Evolutionary conservation across 1,139 yeast genomes (phyloP).

Genomic region (Yamadazyma aaseri): DNA sequence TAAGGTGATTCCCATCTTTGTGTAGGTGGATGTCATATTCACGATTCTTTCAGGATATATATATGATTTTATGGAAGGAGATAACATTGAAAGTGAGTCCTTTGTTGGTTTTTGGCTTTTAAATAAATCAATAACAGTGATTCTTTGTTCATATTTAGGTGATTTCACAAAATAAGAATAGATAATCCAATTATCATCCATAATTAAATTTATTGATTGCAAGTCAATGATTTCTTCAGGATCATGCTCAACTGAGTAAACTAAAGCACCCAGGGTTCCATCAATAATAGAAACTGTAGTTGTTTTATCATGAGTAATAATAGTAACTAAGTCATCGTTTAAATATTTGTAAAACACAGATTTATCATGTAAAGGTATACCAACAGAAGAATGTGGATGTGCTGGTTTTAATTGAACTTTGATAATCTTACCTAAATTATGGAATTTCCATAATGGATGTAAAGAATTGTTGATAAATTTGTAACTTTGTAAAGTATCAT

Average conservation of each 20-base stretch:
- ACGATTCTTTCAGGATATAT: conserved; percentile 57
- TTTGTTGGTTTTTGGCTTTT: conserved; percentile 47
- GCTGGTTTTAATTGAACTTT: conserved; percentile 29
- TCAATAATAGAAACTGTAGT: conserved; percentile 60
- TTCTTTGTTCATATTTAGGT: conserved; percentile 55
- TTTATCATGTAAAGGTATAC: conserved; percentile 67
- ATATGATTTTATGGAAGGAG: conserved; percentile 45
- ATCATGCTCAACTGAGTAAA: conserved; percentile 48
- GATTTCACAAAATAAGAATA: conserved; percentile 58
- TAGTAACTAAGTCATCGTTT: conserved; percentile 64
- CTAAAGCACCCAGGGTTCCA: conserved; percentile 63
- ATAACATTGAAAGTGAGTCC: conserved; percentile 2
- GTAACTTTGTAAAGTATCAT: conserved; percentile 22
- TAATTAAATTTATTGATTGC: conserved; percentile 47
- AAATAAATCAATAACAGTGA: conserved; percentile 76
- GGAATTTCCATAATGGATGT: conserved; percentile 30
- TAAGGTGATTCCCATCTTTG: conserved; percentile 72
- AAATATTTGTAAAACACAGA: conserved; percentile 82
- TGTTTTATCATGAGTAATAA: conserved; percentile 43
- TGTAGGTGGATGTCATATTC: conserved; percentile 55
- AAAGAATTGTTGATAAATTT: conserved; percentile 17
- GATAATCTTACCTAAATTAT: conserved; percentile 14
- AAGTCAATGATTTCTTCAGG: conserved; percentile 38
- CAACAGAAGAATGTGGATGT: conserved; percentile 61
- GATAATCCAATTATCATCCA: conserved; percentile 84